phyloP scores from a whole-genome alignment of 331 rosid species.

The Dryas integrifolia region DNA sequence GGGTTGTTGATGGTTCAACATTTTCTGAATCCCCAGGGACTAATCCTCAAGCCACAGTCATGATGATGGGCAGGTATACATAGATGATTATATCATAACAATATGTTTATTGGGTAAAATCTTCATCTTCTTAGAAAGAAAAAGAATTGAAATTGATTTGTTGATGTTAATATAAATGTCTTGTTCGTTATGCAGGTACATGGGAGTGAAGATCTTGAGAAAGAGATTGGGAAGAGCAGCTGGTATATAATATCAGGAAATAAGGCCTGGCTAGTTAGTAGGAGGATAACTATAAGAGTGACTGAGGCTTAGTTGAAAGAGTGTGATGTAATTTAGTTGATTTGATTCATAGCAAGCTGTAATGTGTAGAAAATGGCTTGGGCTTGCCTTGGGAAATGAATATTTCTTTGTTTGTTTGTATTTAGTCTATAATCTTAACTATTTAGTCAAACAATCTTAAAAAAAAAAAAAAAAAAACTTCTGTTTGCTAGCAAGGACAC shows the following conservation, averaged over 20 bases:
- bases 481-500: background rate
- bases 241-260: slow-evolving; percentile 46
- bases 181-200: slow-evolving; percentile 64
- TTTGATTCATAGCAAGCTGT: slow-evolving; percentile 41
- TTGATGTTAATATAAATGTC: slow-evolving; percentile 7
- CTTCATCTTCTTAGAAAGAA: background rate
- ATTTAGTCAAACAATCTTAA: too few species aligned
- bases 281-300: slow-evolving; percentile 20
- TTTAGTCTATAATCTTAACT: background rate
- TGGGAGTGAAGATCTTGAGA: slow-evolving; percentile 85
- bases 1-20: slow-evolving; percentile 80
- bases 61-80: slow-evolving; percentile 97
- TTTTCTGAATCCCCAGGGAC: slow-evolving; percentile 81
- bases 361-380: slow-evolving; percentile 27
- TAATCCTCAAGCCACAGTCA: slow-evolving; percentile 90
- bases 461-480: background rate
- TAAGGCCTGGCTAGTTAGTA: slow-evolving; percentile 18
- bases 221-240: slow-evolving; percentile 65
- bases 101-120: background rate
- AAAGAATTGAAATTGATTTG: background rate
- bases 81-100: background rate
- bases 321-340: slow-evolving; percentile 14
- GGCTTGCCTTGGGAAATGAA: slow-evolving; percentile 24
- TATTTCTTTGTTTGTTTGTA: background rate
- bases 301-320: background rate